These are phyloP conservation scores for Tricholoma bakamatsutake DNA, from an alignment of 768 basidiomycete genomes.

Conservation along the genomic window DNA sequence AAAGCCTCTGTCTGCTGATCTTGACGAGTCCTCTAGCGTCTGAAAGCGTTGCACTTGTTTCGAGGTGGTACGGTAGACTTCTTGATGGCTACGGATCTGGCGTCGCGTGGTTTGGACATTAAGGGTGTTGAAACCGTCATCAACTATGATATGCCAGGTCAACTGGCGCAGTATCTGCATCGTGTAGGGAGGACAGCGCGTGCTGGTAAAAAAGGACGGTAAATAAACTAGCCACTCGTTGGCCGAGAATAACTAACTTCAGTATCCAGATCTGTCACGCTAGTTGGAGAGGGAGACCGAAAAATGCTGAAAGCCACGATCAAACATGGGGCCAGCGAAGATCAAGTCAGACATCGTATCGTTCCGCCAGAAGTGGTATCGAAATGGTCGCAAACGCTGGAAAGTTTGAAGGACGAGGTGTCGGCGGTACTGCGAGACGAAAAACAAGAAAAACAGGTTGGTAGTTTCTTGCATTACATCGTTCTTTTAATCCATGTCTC, in stretches of 20 bases:
- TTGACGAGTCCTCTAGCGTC: conserved; percentile 49
- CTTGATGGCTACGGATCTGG: conserved; percentile 94
- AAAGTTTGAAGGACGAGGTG: conserved; percentile 70
- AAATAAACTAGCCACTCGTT: conserved; percentile 22
- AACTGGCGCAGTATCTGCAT: conserved; percentile 91
- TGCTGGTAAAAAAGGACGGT: conserved; percentile 91
- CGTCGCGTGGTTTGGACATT: conserved; percentile 94
- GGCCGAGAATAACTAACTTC: conserved; percentile 2
- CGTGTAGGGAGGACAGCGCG: conserved; percentile 96
- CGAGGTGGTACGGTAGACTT: conserved; percentile 86
- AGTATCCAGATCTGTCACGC: conserved; percentile 71
- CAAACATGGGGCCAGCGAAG: conserved; percentile 74
- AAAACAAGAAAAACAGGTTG: conserved; percentile 88
- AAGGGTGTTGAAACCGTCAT: conserved; percentile 97
- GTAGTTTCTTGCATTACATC: conserved; percentile 9
- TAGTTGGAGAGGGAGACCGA: conserved; percentile 93
- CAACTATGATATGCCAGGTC: conserved; percentile 97
- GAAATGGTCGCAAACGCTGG: conserved; percentile 66
- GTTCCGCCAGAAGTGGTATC: conserved; percentile 70
- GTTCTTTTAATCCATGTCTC: conserved; percentile 7
- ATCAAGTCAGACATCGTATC: conserved; percentile 85
- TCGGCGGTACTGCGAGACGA: conserved; percentile 81
- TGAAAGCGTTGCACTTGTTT: conserved; percentile 81
- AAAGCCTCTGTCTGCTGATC: neutral
- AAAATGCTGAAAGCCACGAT: conserved; percentile 96